These are phyloP conservation scores for Vigna nakashimae DNA, from an alignment of 306 rosid species.

Conservation along the genomic window DNA sequence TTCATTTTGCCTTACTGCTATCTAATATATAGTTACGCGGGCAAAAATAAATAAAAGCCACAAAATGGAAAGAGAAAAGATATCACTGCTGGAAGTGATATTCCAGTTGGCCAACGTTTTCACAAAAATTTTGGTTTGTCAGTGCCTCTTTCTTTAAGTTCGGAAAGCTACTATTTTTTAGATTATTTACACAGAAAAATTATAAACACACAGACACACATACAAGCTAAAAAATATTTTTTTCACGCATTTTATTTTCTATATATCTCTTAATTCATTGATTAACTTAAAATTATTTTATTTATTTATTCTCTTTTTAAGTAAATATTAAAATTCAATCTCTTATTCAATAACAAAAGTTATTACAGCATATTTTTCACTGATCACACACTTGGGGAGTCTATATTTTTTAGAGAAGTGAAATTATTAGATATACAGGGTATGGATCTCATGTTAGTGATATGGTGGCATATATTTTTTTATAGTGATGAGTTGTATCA, in stretches of 20 bases:
- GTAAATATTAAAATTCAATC: no score
- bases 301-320: no score
- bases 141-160: not conserved
- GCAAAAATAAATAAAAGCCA: not conserved
- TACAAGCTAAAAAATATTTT: no score
- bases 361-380: no score
- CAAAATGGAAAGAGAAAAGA: not conserved
- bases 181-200: not conserved
- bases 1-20: not conserved
- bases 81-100: not conserved
- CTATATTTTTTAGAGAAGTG: not conserved
- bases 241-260: no score
- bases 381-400: not conserved
- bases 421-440: not conserved
- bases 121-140: not conserved
- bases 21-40: not conserved
- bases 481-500: not conserved
- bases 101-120: not conserved
- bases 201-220: no score
- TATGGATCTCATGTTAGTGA: not conserved
- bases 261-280: no score
- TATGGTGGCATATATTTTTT: not conserved
- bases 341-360: no score
- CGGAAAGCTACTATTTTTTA: not conserved
- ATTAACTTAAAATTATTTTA: no score